Base-by-base conservation (phyloP, 2,329 filamentous ascomycete genomes). In the Penicillium sp. region DNA sequence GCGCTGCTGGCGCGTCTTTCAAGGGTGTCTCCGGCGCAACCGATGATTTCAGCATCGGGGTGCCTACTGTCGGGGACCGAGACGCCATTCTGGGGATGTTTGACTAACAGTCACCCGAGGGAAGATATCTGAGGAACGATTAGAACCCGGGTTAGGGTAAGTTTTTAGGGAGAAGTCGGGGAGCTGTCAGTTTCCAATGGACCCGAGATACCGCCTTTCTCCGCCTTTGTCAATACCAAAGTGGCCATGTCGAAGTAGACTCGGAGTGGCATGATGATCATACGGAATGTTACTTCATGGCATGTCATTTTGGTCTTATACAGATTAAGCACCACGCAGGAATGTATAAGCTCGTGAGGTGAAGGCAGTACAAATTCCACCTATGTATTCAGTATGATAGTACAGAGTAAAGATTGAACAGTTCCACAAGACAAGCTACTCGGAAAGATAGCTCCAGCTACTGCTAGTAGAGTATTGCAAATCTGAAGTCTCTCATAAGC, bases 1-100 rank as follows among this genome's bases (percentile, higher is more conserved):
- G 83, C 76, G 58, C 78, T 76, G 67, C 55, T 53, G 58, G 55
- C 46, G 63, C 51, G 41, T 71, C 65, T 58, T 63, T 68, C n/a
- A 56, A 50, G 42, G 72, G 70, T 31, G 72, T 71, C 48, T 73
- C 70, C 45, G 68, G 72, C 41, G 63, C 69, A 38, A 60, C 63
- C 16, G 69, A 70, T 39, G 65, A 63, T 55, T 72, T 73, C 9
- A 63, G 67, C 81, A 78, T 21, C 75, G 77, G 67, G 75, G 78
- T 71, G 62, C 66, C 56, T 54, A 61, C 63, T 54, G 67, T 59
- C 54, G 72, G 63, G 55, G 67, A 63, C 58, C 63, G 64, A 60
- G 69, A 69, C 45, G 75, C 64, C 75, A 75, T 67, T 68, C 62
- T 60, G 27, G 41, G 48, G 47, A 50, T 53, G 43, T 13, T 53